Percentiles rank a stretch among this genome's conserved stretches.
Evolutionary conservation across 2,329 filamentous ascomycete genomes (phyloP).

Genomic region (Didymella pomorum): DNA sequence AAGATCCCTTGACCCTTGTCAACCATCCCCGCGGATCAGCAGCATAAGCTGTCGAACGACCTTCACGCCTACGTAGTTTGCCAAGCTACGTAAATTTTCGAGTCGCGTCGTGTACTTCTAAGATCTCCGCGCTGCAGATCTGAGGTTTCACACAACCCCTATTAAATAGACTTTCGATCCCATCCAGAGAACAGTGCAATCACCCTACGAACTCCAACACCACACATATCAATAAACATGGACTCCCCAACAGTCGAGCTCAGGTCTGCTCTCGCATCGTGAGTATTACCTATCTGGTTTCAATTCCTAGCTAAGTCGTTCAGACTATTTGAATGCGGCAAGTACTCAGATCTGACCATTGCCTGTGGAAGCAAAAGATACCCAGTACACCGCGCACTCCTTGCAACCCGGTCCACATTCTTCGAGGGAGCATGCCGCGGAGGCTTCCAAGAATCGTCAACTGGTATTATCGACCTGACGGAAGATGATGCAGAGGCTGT

Average conservation of each 20-base stretch:
- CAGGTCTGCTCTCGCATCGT: slow-evolving; percentile 58
- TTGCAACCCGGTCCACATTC: slow-evolving; percentile 59
- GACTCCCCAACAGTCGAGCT: slow-evolving; percentile 55
- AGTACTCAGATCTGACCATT: slow-evolving; percentile 60
- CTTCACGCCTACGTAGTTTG: slow-evolving; percentile 29
- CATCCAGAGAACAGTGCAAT: background rate
- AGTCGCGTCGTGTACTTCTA: slow-evolving; percentile 21
- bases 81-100: slow-evolving; percentile 20
- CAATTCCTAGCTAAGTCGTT: slow-evolving; percentile 37
- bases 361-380: slow-evolving; percentile 56
- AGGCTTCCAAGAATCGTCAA: slow-evolving; percentile 48
- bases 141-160: slow-evolving; percentile 18
- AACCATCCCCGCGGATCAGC: slow-evolving; percentile 19
- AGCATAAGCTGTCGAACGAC: slow-evolving; percentile 10
- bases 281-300: slow-evolving; percentile 34
- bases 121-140: slow-evolving; percentile 22
- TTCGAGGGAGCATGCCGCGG: slow-evolving; percentile 54
- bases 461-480: slow-evolving; percentile 50
- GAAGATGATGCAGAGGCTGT: slow-evolving; percentile 53
- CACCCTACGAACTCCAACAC: background rate
- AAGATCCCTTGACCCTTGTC: slow-evolving; percentile 11
- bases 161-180: slow-evolving; percentile 21
- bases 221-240: slow-evolving; percentile 36
- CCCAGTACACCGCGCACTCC: slow-evolving; percentile 57
- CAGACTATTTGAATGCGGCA: slow-evolving; percentile 50